Conservation (phyloP, 2,329 filamentous ascomycete species). For the Alternaria infectoria region DNA sequence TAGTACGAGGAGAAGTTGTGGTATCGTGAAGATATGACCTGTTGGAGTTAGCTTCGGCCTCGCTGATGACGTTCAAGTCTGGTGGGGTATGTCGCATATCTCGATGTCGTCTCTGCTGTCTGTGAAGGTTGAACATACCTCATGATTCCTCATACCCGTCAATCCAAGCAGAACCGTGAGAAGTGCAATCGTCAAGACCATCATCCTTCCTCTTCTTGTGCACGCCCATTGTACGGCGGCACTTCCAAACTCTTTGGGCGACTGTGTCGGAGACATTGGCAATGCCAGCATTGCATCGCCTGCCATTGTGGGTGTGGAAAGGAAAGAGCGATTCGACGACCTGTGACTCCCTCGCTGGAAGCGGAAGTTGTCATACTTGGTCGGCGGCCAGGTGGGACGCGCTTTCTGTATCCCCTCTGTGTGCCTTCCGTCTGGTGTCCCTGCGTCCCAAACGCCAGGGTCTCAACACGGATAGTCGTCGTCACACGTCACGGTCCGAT, state of each 20-base stretch:
- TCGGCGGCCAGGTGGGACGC: not conserved
- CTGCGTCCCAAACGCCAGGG: not conserved
- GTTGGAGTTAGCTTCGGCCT: conserved; percentile 3
- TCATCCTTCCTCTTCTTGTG: conserved; percentile 37
- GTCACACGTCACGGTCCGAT: conserved; percentile 12
- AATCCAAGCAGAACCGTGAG: conserved; percentile 29
- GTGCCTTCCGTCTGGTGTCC: not conserved
- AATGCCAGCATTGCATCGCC: conserved; percentile 32
- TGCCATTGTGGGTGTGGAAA: conserved; percentile 18
- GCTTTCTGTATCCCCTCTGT: not conserved
- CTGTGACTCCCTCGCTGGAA: not conserved
- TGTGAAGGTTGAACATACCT: conserved; percentile 20
- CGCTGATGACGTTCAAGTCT: not conserved
- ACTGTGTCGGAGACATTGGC: conserved; percentile 34
- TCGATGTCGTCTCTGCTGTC: not conserved
- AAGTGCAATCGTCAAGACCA: conserved; percentile 28
- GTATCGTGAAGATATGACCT: conserved; percentile 37
- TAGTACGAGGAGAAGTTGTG: conserved; percentile 33
- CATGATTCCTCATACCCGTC: conserved; percentile 22
- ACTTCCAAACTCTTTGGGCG: conserved; percentile 28
- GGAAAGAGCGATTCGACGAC: not conserved
- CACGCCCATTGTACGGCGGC: conserved; percentile 40
- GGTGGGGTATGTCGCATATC: not conserved
- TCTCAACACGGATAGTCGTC: not conserved
- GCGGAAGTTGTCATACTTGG: not conserved